phyloP scores from a whole-genome alignment of 1,284 basidiomycete genomes.

The Moesziomyces globuligerus region DNA sequence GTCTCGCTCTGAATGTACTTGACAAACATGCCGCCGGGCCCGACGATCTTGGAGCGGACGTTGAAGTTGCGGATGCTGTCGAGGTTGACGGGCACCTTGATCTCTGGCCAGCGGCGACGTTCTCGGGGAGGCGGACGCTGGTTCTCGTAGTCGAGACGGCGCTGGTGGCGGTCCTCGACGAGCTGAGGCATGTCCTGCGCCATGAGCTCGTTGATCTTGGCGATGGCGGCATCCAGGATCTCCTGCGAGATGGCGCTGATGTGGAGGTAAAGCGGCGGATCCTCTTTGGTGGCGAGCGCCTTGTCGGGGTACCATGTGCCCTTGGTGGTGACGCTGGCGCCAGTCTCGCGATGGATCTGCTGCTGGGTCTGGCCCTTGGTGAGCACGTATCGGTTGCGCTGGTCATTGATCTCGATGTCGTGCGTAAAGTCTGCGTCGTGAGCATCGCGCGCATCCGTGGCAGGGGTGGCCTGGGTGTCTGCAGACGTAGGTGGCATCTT shows the following conservation, averaged over 20 bases:
- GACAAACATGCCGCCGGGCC: constrained; percentile 88
- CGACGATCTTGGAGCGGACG: constrained; percentile 95
- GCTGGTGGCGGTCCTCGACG: constrained; percentile 59
- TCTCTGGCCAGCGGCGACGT: constrained; percentile 57
- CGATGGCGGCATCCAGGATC: constrained; percentile 79
- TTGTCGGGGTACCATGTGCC: constrained; percentile 80
- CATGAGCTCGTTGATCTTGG: constrained; percentile 86
- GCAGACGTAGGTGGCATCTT: constrained; percentile 68
- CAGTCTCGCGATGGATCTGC: constrained; percentile 74
- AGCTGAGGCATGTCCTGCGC: constrained; percentile 74
- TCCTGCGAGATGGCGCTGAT: constrained; percentile 85
- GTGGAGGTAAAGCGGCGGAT: constrained; percentile 85
- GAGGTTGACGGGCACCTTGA: constrained; percentile 75
- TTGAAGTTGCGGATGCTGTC: constrained; percentile 96
- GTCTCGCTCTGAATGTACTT: constrained; percentile 99
- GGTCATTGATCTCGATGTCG: constrained; percentile 97
- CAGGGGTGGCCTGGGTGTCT: constrained; percentile 44
- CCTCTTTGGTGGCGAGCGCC: constrained; percentile 52
- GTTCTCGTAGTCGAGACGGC: constrained; percentile 49
- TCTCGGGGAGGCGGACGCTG: constrained; percentile 47
- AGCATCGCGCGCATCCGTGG: constrained; percentile 71
- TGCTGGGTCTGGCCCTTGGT: constrained; percentile 93
- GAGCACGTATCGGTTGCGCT: constrained; percentile 92
- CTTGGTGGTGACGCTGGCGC: constrained; percentile 61
- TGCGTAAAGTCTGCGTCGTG: constrained; percentile 85